Evolutionary conservation across 2,329 filamentous ascomycete species (phyloP), one percentile per base, ranked within the genome.

Genomic region (Fusarium austroafricanum): DNA sequence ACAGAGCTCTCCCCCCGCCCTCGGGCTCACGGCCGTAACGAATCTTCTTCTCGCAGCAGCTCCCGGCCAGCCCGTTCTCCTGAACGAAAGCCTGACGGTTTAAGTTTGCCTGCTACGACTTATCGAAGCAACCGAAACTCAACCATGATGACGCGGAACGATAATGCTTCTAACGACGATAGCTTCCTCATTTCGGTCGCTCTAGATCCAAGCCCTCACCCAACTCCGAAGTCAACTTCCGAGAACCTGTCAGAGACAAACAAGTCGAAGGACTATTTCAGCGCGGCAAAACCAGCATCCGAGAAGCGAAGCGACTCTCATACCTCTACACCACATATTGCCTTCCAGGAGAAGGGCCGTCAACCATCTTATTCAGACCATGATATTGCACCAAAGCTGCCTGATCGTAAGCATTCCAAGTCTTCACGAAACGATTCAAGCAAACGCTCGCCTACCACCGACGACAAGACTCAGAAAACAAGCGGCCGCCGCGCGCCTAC

Each of bases 321-420:
- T 55, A 77, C 81, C 61, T 86, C 89, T 3, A 94, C 92, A 17
- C 93, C 94, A n/a, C 94, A 97, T 74, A 97, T 97, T 72, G 92
- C 93, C 21, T 96, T 94, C 76, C 93, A 97, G 77, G 93, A 97
- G 73, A 96, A 94, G 78, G 88, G 88, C 3, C 87, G 92, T 4
- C 75, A 79, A 45, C 31, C 73, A 18, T 89, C 89, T 1, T 87
- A 89, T 12, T 80, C 72, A 21, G 72, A 88, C 23, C 83, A 87
- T 29, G 86, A 85, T 37, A 81, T 84, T 2, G 82, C 86, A 45
- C 79, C 83, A 23, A 89, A 83, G 73, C 78, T 80, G 47, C 80
- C 82, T 11, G 35, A 62, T n/a, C 62, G 72, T 10, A 75, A 72
- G 43, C 58, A 79, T 75, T 65, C 84, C 79, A 72, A 86, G 80